Evolutionary conservation across 129 eudicot species (phyloP), one percentile per base, ranked within the genome.

Genomic region (carrot (Daucus carota)): DNA sequence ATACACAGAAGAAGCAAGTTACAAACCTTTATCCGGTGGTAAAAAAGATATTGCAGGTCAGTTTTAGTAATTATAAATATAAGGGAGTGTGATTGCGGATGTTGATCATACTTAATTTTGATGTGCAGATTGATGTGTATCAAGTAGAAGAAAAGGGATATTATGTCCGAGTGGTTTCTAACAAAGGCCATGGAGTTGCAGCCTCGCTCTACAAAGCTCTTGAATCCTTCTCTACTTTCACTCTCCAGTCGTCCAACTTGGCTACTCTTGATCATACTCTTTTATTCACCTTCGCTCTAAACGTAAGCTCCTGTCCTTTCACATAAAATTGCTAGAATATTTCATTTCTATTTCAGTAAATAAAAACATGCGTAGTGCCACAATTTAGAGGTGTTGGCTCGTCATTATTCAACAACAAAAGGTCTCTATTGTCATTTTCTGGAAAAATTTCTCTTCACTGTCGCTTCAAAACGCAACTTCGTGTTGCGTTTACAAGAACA

Each of bases 101-200:
- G n/a, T n/a, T n/a, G n/a, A n/a, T n/a, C n/a, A n/a, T n/a, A n/a
- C n/a, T n/a, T n/a, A n/a, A 31, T 45, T 12, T 71, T 52, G 54
- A 45, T 42, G 8, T 82, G 69, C 80, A 92, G 96, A 67, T 92
- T 81, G 96, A 88, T n/a, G 85, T 90, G 72, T 77, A 68, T 81
- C 91, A 90, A 85, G 85, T 90, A 42, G 93, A 88, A 50, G 96
- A 90, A 73, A 84, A 83, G 75, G 96, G 78, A 45, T 90, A 83
- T 75, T 88, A 88, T 72, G 92, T 82, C 36, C 84, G 88, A 77
- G 31, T 90, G 18, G 86, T 86, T 6, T 83, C 85, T 66, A 86
- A 82, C 83, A 90, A 83, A 80, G 96, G 86, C 44, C 86, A 72
- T 59, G 96, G 96, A 14, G 90, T 92, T 31, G 93, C 90, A 24